A percentile compares a stretch with the other conserved stretches of the same genome.
These are phyloP conservation scores for Trypanosoma brucei DNA, from an alignment of 208 protist species.

Conservation along the genomic window DNA sequence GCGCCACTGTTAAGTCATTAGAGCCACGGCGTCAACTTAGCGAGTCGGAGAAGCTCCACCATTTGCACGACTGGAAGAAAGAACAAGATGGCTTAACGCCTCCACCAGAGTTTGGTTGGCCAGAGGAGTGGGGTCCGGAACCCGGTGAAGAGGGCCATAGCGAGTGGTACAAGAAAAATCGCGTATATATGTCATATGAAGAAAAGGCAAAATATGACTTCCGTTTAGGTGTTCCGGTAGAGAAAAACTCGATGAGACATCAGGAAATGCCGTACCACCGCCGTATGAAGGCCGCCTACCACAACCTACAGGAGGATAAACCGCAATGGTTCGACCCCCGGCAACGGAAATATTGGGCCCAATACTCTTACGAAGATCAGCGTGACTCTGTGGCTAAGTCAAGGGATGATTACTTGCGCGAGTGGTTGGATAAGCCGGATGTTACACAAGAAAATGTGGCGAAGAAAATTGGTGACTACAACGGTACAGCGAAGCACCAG, in stretches of 20 bases:
- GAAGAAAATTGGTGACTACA: conserved; percentile 87
- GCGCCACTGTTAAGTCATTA: conserved; percentile 40
- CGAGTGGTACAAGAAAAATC: conserved; percentile 85
- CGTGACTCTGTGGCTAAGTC: conserved; percentile 79
- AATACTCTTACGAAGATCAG: conserved; percentile 85
- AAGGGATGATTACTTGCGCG: conserved; percentile 71
- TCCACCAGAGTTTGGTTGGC: conserved; percentile 80
- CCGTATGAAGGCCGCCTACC: conserved; percentile 79
- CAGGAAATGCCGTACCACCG: conserved; percentile 86
- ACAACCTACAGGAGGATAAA: conserved; percentile 67
- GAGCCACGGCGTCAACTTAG: conserved; percentile 67
- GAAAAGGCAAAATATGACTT: conserved; percentile 81
- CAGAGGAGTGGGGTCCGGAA: conserved; percentile 86
- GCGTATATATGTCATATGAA: conserved; percentile 90
- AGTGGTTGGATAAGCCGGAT: conserved; percentile 86
- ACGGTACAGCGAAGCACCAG: conserved; percentile 81
- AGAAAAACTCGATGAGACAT: conserved; percentile 83
- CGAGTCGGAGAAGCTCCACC: conserved; percentile 79
- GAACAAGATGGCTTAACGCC: conserved; percentile 57
- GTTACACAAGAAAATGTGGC: conserved; percentile 83
- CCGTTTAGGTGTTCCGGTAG: conserved; percentile 70
- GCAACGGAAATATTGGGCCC: conserved; percentile 73
- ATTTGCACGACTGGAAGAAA: conserved; percentile 76
- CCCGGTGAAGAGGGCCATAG: conserved; percentile 83
- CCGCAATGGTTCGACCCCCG: conserved; percentile 73